Evolutionary conservation across 23 red algal genomes (phyloP).

Genomic region (Cyanidiococcus yangmingshanensis): DNA sequence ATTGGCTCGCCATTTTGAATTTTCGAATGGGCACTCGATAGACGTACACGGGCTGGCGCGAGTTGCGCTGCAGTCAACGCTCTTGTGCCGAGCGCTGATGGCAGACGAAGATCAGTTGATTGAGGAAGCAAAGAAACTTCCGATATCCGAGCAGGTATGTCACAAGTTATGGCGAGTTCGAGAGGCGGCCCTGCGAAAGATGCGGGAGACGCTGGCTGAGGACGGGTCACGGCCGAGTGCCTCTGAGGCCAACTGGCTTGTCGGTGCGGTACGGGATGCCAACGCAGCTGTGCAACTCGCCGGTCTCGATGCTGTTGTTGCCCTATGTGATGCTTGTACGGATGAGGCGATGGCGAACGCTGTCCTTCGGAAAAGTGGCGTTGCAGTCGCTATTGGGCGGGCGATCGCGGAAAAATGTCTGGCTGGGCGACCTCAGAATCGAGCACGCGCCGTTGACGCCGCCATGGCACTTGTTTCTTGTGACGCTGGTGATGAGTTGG

Average conservation of each 20-base stretch:
- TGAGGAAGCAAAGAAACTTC: conserved; percentile 4
- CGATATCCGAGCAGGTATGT: not conserved
- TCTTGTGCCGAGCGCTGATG: not conserved
- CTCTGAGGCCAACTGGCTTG: conserved; percentile 35
- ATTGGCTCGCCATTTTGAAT: not conserved
- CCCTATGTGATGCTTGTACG: conserved; percentile 24
- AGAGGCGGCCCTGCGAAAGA: conserved; percentile 8
- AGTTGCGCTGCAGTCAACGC: not conserved
- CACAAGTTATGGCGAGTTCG: conserved; percentile 9
- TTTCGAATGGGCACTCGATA: too few species aligned
- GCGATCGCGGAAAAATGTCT: conserved; percentile 64
- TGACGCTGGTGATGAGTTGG: conserved; percentile 49
- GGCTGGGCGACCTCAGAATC: conserved; percentile 60
- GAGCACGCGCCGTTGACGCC: conserved; percentile 43
- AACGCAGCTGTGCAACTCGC: conserved; percentile 85
- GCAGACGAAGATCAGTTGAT: not conserved
- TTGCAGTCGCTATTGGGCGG: conserved; percentile 48
- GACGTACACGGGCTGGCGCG: too few species aligned
- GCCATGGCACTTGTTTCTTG: conserved; percentile 60
- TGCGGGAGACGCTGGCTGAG: not conserved
- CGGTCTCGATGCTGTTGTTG: conserved; percentile 40
- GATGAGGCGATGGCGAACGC: conserved; percentile 41
- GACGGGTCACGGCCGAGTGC: conserved; percentile 25
- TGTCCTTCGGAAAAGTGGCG: conserved; percentile 17
- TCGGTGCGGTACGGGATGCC: conserved; percentile 69